Base-by-base conservation (phyloP, 352 stramenopile genomes). In the Phytophthora multivora region DNA sequence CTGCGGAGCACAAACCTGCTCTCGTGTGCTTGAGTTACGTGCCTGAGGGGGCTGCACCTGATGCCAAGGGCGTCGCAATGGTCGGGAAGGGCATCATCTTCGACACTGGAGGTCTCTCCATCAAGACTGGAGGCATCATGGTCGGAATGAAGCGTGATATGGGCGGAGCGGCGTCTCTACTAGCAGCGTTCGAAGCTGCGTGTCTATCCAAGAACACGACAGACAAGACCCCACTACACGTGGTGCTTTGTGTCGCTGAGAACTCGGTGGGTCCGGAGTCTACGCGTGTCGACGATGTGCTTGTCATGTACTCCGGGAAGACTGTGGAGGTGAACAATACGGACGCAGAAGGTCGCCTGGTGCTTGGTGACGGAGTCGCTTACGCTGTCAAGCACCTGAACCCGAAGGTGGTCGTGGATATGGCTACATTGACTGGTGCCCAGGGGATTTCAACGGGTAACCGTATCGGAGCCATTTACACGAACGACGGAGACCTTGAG, bases 281-380 rank as follows among this genome's bases (percentile, higher is more conserved):
- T 7, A 94, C 93, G 43, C 86, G 95, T 38, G 93, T 96, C n/a
- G 95, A 99, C 71, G 94, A 98, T 66, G 92, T 98, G 47, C 83
- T 98, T 38, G 87, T 75, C 19, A 80, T 97, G 64, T 98, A 98
- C 74, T 98, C 89, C 51, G 95, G 93, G 50, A 98, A 98, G 74
- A 98, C 92, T 2, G 95, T 98, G 7, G 96, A 99, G 75, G 91
- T 99, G 64, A 99, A 99, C 80, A 99, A 99, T 73, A 97, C 87
- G 36, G 95, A 99, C 71, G 96, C 96, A 7, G 95, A 99, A 72
- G 95, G 95, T 13, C 80, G 96, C 16, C 75, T 99, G 9, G 95
- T 98, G 15, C 74, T 99, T n/a, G 85, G 69, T 8, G 96, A 99
- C 70, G 95, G 90, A 12, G 93, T 98, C 7, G 93, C 92, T 15